A percentile compares a stretch with the other conserved stretches of the same genome.
Evolutionary conservation across 345 rosid genomes (phyloP).

Genomic region (Sonneratia alba): DNA sequence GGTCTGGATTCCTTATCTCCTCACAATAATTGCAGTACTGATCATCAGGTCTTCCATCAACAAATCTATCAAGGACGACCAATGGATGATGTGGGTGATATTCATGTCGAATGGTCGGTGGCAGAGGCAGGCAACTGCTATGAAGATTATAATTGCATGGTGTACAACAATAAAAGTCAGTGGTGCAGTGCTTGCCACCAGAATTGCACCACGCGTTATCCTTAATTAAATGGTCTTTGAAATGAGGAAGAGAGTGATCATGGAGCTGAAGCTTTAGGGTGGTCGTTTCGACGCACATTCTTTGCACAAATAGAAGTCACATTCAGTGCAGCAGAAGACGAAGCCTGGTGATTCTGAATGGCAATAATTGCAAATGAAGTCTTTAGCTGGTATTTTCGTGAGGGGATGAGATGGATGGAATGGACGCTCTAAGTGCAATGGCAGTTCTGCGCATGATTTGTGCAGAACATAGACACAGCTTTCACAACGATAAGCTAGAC

Average conservation of each 20-base stretch:
- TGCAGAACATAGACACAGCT: neutral
- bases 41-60: neutral
- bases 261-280: neutral
- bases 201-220: neutral
- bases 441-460: slow-evolving; percentile 3
- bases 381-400: too few species aligned
- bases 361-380: neutral
- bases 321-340: neutral
- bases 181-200: neutral
- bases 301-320: neutral
- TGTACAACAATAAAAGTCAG: neutral
- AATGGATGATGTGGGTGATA: neutral
- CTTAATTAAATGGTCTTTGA: neutral
- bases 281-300: neutral
- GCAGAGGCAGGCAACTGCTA: neutral
- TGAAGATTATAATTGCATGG: slow-evolving; percentile 1
- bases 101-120: neutral
- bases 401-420: neutral
- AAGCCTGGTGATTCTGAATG: neutral
- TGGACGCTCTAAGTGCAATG: neutral
- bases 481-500: neutral
- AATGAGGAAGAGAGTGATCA: neutral
- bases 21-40: neutral
- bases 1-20: neutral
- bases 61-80: neutral